Evolutionary conservation across 129 eudicot genomes (phyloP).

Genomic region (Flaveria linearis): DNA sequence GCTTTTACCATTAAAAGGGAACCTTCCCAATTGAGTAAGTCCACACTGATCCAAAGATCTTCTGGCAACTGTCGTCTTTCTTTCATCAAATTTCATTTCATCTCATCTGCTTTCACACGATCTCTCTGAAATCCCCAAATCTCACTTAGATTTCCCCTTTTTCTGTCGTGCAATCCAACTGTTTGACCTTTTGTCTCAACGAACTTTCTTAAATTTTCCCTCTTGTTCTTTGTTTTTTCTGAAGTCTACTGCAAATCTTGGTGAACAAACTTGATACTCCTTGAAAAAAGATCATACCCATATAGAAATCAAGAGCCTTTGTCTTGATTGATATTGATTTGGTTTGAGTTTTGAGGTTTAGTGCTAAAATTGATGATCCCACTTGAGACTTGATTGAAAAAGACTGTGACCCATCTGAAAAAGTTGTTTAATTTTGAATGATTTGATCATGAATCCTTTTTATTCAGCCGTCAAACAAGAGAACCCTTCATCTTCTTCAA

Average conservation of each 20-base stretch:
- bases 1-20: conserved; percentile 33
- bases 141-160: conserved; percentile 14
- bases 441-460: conserved; percentile 47
- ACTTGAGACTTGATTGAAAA: conserved; percentile 29
- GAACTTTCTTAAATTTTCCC: conserved; percentile 11
- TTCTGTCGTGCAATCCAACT: conserved; percentile 16
- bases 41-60: conserved; percentile 25
- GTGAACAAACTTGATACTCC: conserved; percentile 7
- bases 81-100: conserved; percentile 33
- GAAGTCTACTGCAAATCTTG: conserved; percentile 13
- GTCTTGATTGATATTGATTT: too few relatives aligned
- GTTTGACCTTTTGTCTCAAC: conserved; percentile 29
- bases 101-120: conserved; percentile 23
- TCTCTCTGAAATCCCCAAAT: conserved; percentile 22
- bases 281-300: conserved; percentile 15
- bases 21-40: conserved; percentile 60
- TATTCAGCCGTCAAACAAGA: conserved; percentile 61
- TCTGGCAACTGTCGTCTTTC: conserved; percentile 33
- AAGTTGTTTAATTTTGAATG: conserved; percentile 1
- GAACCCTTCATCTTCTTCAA: conserved; percentile 33
- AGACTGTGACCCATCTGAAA: conserved; percentile 1
- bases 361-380: conserved; percentile 21
- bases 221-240: not conserved
- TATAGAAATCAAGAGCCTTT: not conserved
- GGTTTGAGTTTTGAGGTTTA: not conserved